These are phyloP conservation scores for Penicillium italicum DNA, from an alignment of 2,329 filamentous ascomycete genomes.

Conservation along the genomic window DNA sequence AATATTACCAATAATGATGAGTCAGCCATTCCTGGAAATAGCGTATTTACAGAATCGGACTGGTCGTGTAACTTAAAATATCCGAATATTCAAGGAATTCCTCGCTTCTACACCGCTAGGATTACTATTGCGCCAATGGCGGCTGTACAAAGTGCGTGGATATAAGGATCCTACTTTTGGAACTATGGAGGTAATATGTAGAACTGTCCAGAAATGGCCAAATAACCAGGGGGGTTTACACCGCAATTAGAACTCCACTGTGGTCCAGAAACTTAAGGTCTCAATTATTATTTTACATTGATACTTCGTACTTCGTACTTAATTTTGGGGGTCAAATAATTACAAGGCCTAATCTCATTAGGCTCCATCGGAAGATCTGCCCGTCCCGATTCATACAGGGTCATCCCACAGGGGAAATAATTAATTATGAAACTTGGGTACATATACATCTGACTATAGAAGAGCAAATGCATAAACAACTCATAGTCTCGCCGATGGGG, in stretches of 20 bases:
- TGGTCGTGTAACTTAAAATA: background rate
- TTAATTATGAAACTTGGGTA: slow-evolving; percentile 1
- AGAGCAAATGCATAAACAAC: slow-evolving; percentile 3
- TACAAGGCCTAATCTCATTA: background rate
- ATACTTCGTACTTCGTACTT: background rate
- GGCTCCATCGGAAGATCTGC: slow-evolving; percentile 8
- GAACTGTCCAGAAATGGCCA: background rate
- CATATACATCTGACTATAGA: background rate
- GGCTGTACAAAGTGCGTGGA: background rate
- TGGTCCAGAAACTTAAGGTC: slow-evolving; percentile 3
- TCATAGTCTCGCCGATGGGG: slow-evolving; percentile 2
- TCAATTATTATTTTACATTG: background rate
- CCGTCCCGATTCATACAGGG: background rate
- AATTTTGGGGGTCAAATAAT: background rate
- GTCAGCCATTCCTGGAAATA: slow-evolving; percentile 26
- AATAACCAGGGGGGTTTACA: background rate
- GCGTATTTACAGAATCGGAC: background rate
- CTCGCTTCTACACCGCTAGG: slow-evolving; percentile 7
- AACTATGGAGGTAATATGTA: background rate
- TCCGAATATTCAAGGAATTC: background rate
- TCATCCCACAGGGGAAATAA: background rate
- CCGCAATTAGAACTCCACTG: slow-evolving; percentile 8
- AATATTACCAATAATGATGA: slow-evolving; percentile 21
- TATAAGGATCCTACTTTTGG: background rate
- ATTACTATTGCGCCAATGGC: slow-evolving; percentile 7